phyloP scores from a whole-genome alignment of 371 early-diverging fungal species.

The Mortierella polycephala region DNA sequence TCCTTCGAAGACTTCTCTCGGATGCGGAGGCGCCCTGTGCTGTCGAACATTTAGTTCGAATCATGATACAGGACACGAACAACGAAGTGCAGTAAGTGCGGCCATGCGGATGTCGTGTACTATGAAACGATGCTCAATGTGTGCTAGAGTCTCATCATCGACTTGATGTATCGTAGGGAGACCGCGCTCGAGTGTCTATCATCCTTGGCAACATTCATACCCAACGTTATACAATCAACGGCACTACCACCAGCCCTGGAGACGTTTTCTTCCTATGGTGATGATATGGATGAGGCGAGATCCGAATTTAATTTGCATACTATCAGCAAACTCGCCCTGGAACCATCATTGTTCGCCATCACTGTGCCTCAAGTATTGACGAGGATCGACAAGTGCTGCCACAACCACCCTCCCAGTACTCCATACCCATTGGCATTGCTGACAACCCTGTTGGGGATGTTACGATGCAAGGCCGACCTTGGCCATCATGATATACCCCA shows the following conservation, averaged over 20 bases:
- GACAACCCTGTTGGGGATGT: not conserved
- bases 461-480: not conserved
- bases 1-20: not conserved
- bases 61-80: not conserved
- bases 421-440: constrained; percentile 1
- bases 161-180: not conserved
- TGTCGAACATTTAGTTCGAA: not conserved
- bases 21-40: not conserved
- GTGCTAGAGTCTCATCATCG: not conserved
- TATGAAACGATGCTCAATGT: not conserved
- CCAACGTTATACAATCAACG: not conserved
- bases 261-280: not conserved
- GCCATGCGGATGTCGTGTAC: not conserved
- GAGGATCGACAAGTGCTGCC: constrained; percentile 4
- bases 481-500: constrained; percentile 5
- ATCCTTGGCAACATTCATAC: not conserved
- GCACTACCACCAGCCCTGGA: not conserved
- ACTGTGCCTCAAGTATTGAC: not conserved
- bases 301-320: not conserved
- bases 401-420: not conserved
- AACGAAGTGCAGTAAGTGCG: not conserved
- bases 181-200: not conserved
- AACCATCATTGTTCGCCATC: not conserved
- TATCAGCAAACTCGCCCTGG: not conserved
- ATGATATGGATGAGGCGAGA: not conserved